Conservation (phyloP, 2,329 filamentous ascomycete species). For the Teratosphaeria epicoccoides region DNA sequence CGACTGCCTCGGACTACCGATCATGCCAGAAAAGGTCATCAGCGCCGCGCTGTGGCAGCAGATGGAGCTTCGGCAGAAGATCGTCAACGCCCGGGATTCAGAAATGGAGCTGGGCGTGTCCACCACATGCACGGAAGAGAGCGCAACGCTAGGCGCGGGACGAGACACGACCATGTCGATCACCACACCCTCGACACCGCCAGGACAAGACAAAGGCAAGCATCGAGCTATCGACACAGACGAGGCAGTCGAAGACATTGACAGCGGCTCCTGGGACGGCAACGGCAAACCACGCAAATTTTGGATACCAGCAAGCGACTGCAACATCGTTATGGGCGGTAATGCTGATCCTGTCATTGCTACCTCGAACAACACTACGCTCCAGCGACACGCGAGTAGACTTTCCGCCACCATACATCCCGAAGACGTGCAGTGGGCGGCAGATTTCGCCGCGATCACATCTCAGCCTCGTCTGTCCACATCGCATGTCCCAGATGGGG, state of each 20-base stretch:
- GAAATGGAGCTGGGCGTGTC: constrained; percentile 45
- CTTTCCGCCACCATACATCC: constrained; percentile 43
- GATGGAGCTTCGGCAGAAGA: constrained; percentile 45
- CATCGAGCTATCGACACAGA: constrained; percentile 23
- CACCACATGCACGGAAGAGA: constrained; percentile 29
- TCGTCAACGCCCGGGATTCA: constrained; percentile 41
- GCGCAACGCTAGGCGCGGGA: constrained; percentile 7
- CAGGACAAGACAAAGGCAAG: constrained; percentile 33
- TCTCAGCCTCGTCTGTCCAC: constrained; percentile 19
- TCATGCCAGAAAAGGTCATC: constrained; percentile 46
- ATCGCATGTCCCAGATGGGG: neutral
- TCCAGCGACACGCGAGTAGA: constrained; percentile 36
- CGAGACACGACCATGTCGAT: constrained; percentile 22
- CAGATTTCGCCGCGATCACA: constrained; percentile 42
- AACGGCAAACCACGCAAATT: constrained; percentile 46
- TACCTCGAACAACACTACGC: constrained; percentile 30
- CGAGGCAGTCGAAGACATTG: constrained; percentile 13
- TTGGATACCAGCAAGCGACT: constrained; percentile 46
- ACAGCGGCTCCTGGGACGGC: constrained; percentile 43
- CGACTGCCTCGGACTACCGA: constrained; percentile 44
- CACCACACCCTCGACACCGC: constrained; percentile 11
- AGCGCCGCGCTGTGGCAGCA: constrained; percentile 48
- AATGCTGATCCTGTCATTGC: constrained; percentile 43
- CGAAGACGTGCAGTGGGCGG: constrained; percentile 46
- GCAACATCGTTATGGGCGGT: constrained; percentile 45